A percentile compares a stretch with the other conserved stretches of the same genome.
phyloP scores from a whole-genome alignment of 2,329 filamentous ascomycete genomes.

The Aureobasidium sp. region DNA sequence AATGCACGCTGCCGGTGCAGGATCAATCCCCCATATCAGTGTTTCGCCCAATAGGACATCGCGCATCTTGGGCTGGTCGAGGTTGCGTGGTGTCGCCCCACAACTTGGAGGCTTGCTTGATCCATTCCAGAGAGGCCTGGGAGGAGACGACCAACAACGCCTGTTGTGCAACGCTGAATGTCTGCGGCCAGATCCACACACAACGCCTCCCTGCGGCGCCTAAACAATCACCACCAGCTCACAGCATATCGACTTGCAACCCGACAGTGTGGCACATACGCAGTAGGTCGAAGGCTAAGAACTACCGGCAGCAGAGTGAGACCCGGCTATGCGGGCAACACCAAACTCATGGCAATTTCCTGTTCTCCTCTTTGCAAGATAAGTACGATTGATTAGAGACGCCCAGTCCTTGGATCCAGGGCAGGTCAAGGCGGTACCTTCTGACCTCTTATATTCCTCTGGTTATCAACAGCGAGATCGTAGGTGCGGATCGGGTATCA shows the following conservation, averaged over 20 bases:
- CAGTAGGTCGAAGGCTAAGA: background rate
- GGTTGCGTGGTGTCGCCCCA: constrained; percentile 4
- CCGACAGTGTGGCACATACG: constrained; percentile 3
- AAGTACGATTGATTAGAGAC: background rate
- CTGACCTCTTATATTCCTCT: background rate
- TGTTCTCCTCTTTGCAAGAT: background rate
- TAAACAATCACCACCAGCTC: background rate
- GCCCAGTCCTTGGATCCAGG: background rate
- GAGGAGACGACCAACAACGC: background rate
- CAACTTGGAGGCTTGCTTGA: background rate
- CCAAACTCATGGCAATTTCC: constrained; percentile 1
- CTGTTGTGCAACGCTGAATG: background rate
- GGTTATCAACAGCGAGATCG: background rate
- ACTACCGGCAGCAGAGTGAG: constrained; percentile 6
- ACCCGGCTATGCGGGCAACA: background rate
- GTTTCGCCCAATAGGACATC: constrained; percentile 1
- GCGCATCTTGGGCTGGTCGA: constrained; percentile 1
- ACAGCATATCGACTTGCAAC: constrained; percentile 7
- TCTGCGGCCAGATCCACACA: background rate
- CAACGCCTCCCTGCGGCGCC: background rate
- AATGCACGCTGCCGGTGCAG: background rate
- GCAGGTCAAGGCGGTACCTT: background rate
- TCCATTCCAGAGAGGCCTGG: background rate
- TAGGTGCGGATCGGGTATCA: background rate
- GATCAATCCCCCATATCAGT: background rate